Percentiles rank a stretch among this genome's conserved stretches.
phyloP scores from a whole-genome alignment of 805 yeast genomes.

The Lipomyces anomalus region DNA sequence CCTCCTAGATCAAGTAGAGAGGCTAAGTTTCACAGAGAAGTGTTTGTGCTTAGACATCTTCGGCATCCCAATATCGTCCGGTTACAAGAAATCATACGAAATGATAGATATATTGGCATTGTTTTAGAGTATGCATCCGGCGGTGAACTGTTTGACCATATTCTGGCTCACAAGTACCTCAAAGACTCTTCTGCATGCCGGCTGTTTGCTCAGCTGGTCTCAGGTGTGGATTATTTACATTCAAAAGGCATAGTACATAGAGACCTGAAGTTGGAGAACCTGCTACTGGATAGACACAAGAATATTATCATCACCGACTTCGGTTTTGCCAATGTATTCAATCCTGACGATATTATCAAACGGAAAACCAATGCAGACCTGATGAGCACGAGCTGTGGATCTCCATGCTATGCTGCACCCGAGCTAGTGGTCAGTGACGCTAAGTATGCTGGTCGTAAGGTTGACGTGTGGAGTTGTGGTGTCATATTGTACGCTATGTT shows the following conservation, averaged over 20 bases:
- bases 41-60: conserved; percentile 72
- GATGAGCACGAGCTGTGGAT: conserved; percentile 94
- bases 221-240: conserved; percentile 89
- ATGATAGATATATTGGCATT: conserved; percentile 92
- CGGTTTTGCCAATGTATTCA: conserved; percentile 88
- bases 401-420: conserved; percentile 98
- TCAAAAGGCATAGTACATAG: conserved; percentile 74
- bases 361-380: conserved; percentile 43
- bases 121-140: conserved; percentile 96
- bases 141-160: conserved; percentile 92
- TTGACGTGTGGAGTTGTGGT: conserved; percentile 96
- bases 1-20: conserved; percentile 81
- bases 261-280: conserved; percentile 69
- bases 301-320: conserved; percentile 84
- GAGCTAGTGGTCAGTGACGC: conserved; percentile 83
- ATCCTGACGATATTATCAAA: conserved; percentile 17
- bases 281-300: conserved; percentile 75
- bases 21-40: conserved; percentile 85
- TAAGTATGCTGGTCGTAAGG: conserved; percentile 87
- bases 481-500: conserved; percentile 90
- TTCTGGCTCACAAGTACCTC: conserved; percentile 74
- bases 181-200: conserved; percentile 84
- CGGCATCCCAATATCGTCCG: conserved; percentile 92
- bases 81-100: conserved; percentile 86
- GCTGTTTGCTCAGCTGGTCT: conserved; percentile 84